phyloP scores from a whole-genome alignment of 2,329 filamentous ascomycete genomes.

The Aschersonia sp. region DNA sequence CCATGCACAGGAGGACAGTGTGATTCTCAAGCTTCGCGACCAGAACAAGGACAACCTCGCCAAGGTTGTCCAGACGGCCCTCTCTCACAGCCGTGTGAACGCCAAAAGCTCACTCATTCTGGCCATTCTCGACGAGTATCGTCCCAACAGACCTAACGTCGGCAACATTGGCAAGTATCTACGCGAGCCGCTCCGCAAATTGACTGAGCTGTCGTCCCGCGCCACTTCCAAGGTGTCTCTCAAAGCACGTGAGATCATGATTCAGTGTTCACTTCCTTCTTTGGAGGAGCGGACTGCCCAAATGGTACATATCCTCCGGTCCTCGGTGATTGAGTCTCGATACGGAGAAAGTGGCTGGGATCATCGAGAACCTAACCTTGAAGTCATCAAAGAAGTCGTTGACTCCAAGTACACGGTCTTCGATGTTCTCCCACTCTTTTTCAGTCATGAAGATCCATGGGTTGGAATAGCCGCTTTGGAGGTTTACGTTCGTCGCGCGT shows the following conservation, averaged over 20 bases:
- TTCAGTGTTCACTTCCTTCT: constrained; percentile 91
- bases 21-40: constrained; percentile 84
- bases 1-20: constrained; percentile 82
- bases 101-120: constrained; percentile 90
- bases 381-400: constrained; percentile 91
- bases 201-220: constrained; percentile 74
- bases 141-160: constrained; percentile 81
- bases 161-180: constrained; percentile 84
- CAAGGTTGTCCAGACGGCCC: constrained; percentile 73
- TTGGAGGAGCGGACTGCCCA: constrained; percentile 87
- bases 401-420: constrained; percentile 98
- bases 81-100: constrained; percentile 84
- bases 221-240: constrained; percentile 86
- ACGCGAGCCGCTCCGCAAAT: constrained; percentile 63
- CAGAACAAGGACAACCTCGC: constrained; percentile 87
- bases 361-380: constrained; percentile 79
- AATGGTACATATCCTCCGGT: constrained; percentile 97
- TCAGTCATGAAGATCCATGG: constrained; percentile 86
- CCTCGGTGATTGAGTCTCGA: constrained; percentile 88
- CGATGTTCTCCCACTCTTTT: constrained; percentile 90
- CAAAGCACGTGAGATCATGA: constrained; percentile 93
- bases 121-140: constrained; percentile 85
- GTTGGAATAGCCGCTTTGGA: constrained; percentile 87
- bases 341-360: constrained; percentile 97
- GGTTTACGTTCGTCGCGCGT: constrained; percentile 90